A percentile compares a stretch with the other conserved stretches of the same genome.
Evolutionary conservation across 1,284 basidiomycete species (phyloP).

Genomic region (Dichomitus squalens): DNA sequence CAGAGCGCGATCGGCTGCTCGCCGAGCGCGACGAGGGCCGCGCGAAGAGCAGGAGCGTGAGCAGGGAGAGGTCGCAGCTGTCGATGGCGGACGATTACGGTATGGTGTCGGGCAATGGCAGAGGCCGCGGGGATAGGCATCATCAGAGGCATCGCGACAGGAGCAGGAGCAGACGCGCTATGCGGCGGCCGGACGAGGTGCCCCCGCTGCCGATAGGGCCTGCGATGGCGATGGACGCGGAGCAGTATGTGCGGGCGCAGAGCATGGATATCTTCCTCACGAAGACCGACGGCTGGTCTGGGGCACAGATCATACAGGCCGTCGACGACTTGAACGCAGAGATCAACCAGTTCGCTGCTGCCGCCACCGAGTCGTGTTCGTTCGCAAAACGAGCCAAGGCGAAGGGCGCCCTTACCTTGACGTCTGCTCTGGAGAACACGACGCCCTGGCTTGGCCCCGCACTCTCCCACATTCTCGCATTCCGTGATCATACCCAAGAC

Average conservation of each 20-base stretch:
- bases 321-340: conserved; percentile 80
- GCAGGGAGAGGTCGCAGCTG: conserved; percentile 18
- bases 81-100: conserved; percentile 17
- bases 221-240: conserved; percentile 36
- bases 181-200: conserved; percentile 30
- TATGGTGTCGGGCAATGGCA: conserved; percentile 2
- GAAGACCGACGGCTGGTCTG: conserved; percentile 73
- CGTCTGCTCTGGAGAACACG: conserved; percentile 50
- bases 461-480: conserved; percentile 57
- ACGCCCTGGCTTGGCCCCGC: conserved; percentile 60
- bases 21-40: conserved; percentile 33
- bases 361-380: conserved; percentile 62
- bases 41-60: conserved; percentile 27
- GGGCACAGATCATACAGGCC: conserved; percentile 73
- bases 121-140: conserved; percentile 11
- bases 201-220: conserved; percentile 26
- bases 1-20: conserved; percentile 41
- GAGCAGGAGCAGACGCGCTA: conserved; percentile 26
- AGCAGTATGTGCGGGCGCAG: conserved; percentile 46
- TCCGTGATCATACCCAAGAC: conserved; percentile 70
- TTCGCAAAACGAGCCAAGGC: conserved; percentile 27
- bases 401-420: conserved; percentile 14
- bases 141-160: conserved; percentile 25
- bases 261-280: conserved; percentile 69
- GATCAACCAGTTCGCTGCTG: conserved; percentile 74